Percentiles rank a stretch among this genome's conserved stretches.
Evolutionary conservation across 768 basidiomycete genomes (phyloP).

Genomic region (Mycena haematopus): DNA sequence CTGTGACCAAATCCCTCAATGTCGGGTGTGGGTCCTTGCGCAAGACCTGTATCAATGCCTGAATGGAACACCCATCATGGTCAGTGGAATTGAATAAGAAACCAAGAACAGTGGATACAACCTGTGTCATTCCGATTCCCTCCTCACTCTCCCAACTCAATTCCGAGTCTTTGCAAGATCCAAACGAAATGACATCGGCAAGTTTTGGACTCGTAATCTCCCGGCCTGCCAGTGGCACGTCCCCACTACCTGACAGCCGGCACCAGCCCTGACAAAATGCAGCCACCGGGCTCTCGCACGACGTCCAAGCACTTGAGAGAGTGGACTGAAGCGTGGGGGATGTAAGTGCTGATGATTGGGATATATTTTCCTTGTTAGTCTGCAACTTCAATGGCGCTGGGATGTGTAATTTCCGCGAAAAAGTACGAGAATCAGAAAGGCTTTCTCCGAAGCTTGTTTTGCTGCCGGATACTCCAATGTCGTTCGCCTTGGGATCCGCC

Average conservation of each 20-base stretch:
- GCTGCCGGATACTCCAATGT: neutral
- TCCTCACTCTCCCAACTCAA: slow-evolving; percentile 28
- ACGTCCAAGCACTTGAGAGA: neutral
- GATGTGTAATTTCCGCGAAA: slow-evolving; percentile 7
- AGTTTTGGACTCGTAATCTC: neutral
- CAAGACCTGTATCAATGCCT: slow-evolving; percentile 25
- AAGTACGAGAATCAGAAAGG: neutral
- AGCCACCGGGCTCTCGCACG: slow-evolving; percentile 21
- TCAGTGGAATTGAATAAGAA: neutral
- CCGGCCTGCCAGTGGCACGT: neutral
- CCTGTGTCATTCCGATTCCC: slow-evolving; percentile 27
- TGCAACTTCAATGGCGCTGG: slow-evolving; percentile 22
- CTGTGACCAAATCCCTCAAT: slow-evolving; percentile 21
- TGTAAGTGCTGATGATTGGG: neutral
- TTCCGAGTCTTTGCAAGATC: slow-evolving; percentile 30
- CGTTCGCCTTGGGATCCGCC: neutral
- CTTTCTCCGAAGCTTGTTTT: neutral
- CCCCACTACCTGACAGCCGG: neutral
- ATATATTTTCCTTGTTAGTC: slow-evolving; percentile 18
- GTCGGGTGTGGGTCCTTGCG: slow-evolving; percentile 18
- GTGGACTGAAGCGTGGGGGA: slow-evolving; percentile 1
- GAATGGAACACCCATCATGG: neutral
- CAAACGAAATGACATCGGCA: slow-evolving; percentile 22
- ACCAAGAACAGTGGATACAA: neutral
- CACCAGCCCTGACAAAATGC: slow-evolving; percentile 27